Base-by-base conservation (phyloP, 176 grass and related monocot genomes). In the Ensete glaucum region DNA sequence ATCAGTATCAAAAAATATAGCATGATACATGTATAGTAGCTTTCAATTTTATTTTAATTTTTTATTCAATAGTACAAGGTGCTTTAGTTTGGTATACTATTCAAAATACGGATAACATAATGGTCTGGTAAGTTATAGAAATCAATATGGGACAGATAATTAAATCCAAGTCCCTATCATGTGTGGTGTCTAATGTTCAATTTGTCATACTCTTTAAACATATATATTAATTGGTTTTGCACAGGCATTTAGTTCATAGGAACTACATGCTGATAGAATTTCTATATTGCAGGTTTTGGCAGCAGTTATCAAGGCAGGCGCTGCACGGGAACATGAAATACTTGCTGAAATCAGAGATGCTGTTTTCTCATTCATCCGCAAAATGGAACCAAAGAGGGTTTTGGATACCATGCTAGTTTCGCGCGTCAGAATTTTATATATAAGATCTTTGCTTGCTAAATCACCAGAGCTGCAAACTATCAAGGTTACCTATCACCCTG, bases 401-500 rank as follows among this genome's bases (percentile, higher is more conserved):
- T 93, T 98, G 94, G 94, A 93, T 80, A 98, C 94, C 64, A 93
- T 98, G 90, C 86, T 98, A 73, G 95, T 98, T 85, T 98, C 95
- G 62, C 92, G 95, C 50, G 95, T 98, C 64, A 89, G 88, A 87
- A 98, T 98, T 85, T 89, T 98, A 80, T 98, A 98, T 67, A 91
- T 91, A 76, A 86, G 95, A 87, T 98, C 95, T 90, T 89, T 98
- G 83, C 77, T 98, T 85, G 84, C 95, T 83, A 90, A 82, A 67
- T 98, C 95, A n/a, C 95, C 95, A 43, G 95, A 98, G 82, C 84
- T 98, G 82, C 95, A 98, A 79, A 93, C 95, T 54, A 89, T 98
- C 81, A 98, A 93, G 86, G 95, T 91, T 83, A 52, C 21, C 16
- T 52, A 50, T 51, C 48, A n/a, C 27, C 20, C 8, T 51, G 16